These are phyloP conservation scores for Pythium pectinolyticum DNA, from an alignment of 352 stramenopile species.

Conservation along the genomic window DNA sequence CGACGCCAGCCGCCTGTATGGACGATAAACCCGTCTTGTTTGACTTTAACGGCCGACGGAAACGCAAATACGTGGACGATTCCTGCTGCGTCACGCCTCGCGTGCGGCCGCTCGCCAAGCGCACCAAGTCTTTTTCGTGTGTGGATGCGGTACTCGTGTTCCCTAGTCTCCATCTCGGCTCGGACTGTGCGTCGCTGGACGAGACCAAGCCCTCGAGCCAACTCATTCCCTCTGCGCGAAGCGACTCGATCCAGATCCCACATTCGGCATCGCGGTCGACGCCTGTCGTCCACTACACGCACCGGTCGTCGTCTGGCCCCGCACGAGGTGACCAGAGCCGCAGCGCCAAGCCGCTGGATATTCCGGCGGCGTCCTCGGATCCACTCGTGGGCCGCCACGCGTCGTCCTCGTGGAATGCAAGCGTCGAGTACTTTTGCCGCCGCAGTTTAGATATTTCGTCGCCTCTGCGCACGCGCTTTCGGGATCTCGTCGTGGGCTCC, in stretches of 20 bases:
- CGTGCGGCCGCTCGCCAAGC: slow-evolving; percentile 56
- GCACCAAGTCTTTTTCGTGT: slow-evolving; percentile 48
- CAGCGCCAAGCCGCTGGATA: slow-evolving; percentile 29
- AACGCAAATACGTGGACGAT: slow-evolving; percentile 55
- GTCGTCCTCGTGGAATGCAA: slow-evolving; percentile 33
- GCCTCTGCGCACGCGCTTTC: slow-evolving; percentile 52
- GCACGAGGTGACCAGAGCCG: slow-evolving; percentile 16
- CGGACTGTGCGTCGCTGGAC: background rate
- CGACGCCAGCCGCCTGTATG: slow-evolving; percentile 2
- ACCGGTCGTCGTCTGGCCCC: slow-evolving; percentile 30
- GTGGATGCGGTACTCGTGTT: slow-evolving; percentile 30
- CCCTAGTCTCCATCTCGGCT: no score
- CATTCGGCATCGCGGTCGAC: slow-evolving; percentile 4
- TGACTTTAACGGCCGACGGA: slow-evolving; percentile 46
- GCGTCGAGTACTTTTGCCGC: slow-evolving; percentile 60
- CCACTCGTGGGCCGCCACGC: slow-evolving; percentile 41
- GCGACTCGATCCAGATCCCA: slow-evolving; percentile 62
- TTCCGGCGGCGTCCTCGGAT: slow-evolving; percentile 42
- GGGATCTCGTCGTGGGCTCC: slow-evolving; percentile 63
- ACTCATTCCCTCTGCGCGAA: slow-evolving; percentile 19
- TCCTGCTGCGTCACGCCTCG: slow-evolving; percentile 30
- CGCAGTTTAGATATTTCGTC: slow-evolving; percentile 71
- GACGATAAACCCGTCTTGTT: slow-evolving; percentile 21
- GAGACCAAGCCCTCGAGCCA: background rate
- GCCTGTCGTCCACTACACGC: slow-evolving; percentile 32